phyloP scores from a whole-genome alignment of 164 flowering plant species.

The Cinnamomum chago region DNA sequence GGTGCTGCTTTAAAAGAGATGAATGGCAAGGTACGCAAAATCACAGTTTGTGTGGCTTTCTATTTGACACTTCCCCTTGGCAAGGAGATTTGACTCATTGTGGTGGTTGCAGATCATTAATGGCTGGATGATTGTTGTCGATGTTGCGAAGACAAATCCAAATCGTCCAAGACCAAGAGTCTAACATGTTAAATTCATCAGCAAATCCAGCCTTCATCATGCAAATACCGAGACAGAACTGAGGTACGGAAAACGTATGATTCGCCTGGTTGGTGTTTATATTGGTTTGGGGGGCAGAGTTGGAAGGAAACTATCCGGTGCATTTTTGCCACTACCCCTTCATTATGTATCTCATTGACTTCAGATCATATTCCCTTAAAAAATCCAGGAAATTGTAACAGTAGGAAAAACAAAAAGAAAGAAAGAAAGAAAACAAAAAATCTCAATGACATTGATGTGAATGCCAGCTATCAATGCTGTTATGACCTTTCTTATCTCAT shows the following conservation, averaged over 20 bases:
- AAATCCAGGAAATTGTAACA: too few species aligned
- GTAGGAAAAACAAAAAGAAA: too few species aligned
- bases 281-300: background rate
- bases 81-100: background rate
- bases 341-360: background rate
- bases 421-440: too few species aligned
- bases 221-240: background rate
- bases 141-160: constrained; percentile 77
- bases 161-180: constrained; percentile 29
- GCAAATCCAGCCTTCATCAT: background rate
- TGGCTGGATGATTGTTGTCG: constrained; percentile 91
- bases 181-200: background rate
- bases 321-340: background rate
- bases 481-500: too few species aligned
- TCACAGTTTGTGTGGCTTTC: background rate
- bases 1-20: constrained; percentile 81
- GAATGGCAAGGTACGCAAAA: constrained; percentile 72
- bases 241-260: constrained; percentile 8
- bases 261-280: constrained; percentile 23
- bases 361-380: background rate
- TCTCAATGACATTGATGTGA: too few species aligned
- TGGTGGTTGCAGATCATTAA: constrained; percentile 72
- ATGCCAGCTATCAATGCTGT: too few species aligned
- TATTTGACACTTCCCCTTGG: background rate
- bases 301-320: background rate